These are phyloP conservation scores for Yamadazyma conglobata DNA, from an alignment of 1,139 yeast species.

Conservation along the genomic window DNA sequence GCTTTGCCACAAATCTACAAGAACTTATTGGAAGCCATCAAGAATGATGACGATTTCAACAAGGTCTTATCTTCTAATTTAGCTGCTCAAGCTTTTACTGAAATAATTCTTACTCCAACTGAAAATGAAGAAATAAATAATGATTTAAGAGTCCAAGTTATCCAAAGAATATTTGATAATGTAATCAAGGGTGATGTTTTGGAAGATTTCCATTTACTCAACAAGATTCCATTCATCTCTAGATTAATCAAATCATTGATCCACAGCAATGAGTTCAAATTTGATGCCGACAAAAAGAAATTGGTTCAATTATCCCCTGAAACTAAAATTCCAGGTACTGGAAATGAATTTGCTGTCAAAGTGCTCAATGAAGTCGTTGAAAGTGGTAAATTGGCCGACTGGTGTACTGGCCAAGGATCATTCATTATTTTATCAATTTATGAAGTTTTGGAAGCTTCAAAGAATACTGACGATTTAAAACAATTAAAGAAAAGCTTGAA, in stretches of 20 bases:
- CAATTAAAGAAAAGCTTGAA: conserved; percentile 53
- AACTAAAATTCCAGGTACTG: conserved; percentile 52
- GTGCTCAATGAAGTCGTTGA: conserved; percentile 49
- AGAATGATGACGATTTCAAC: conserved; percentile 22
- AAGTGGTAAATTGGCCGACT: conserved; percentile 46
- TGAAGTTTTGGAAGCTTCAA: conserved; percentile 46
- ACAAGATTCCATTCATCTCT: conserved; percentile 66
- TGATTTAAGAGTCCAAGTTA: conserved; percentile 45
- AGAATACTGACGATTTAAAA: conserved; percentile 32
- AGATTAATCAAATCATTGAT: conserved; percentile 76
- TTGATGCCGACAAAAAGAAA: conserved; percentile 68
- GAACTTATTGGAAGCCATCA: conserved; percentile 45
- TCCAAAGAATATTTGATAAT: conserved; percentile 51
- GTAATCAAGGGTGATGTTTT: conserved; percentile 70
- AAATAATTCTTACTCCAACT: conserved; percentile 52
- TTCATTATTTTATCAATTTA: conserved; percentile 72
- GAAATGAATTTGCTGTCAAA: conserved; percentile 58
- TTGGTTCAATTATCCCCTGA: conserved; percentile 40
- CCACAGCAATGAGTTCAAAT: conserved; percentile 58
- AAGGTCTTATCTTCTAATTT: conserved; percentile 61
- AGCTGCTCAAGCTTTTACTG: conserved; percentile 81
- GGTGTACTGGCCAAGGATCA: conserved; percentile 79
- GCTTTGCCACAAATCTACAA: conserved; percentile 67
- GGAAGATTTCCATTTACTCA: conserved; percentile 62
- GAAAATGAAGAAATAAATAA: conserved; percentile 40